These are phyloP conservation scores for Phytophthora litchii DNA, from an alignment of 352 stramenopile genomes.

Conservation along the genomic window DNA sequence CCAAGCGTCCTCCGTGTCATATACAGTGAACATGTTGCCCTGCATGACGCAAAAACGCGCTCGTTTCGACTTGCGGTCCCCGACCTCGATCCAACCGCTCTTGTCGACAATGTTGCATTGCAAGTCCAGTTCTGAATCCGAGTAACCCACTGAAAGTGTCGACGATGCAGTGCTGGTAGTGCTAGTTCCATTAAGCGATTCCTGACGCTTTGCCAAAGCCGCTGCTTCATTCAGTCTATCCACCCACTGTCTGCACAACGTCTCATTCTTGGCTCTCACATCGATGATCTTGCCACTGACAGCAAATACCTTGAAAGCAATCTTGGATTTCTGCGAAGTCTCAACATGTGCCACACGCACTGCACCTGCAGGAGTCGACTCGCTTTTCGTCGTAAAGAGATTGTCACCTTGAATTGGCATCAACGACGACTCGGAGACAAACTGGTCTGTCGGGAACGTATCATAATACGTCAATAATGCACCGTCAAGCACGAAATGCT, in stretches of 20 bases:
- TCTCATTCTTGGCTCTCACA: slow-evolving; percentile 79
- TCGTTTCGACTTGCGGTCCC: slow-evolving; percentile 79
- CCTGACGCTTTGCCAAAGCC: slow-evolving; percentile 72
- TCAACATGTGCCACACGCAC: slow-evolving; percentile 83
- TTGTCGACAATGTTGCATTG: slow-evolving; percentile 81
- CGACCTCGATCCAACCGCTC: slow-evolving; percentile 79
- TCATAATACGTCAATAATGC: slow-evolving; percentile 84
- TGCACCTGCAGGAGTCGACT: slow-evolving; percentile 68
- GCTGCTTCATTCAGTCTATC: slow-evolving; percentile 74
- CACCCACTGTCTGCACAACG: slow-evolving; percentile 75
- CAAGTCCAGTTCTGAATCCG: slow-evolving; percentile 73
- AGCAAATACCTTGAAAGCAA: slow-evolving; percentile 85
- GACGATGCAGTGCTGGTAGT: slow-evolving; percentile 78
- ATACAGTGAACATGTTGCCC: slow-evolving; percentile 83
- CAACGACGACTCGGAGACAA: slow-evolving; percentile 64
- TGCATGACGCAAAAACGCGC: slow-evolving; percentile 79
- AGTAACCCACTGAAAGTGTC: slow-evolving; percentile 65
- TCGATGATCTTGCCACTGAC: slow-evolving; percentile 88
- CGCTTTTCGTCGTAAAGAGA: slow-evolving; percentile 74
- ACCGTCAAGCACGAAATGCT: slow-evolving; percentile 85
- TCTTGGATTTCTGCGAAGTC: slow-evolving; percentile 73
- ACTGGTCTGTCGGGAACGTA: slow-evolving; percentile 82
- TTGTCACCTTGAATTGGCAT: slow-evolving; percentile 65
- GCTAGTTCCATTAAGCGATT: slow-evolving; percentile 67
- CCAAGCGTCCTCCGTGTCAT: slow-evolving; percentile 84